phyloP scores from a whole-genome alignment of 129 eudicot genomes.

The Arctium minus region DNA sequence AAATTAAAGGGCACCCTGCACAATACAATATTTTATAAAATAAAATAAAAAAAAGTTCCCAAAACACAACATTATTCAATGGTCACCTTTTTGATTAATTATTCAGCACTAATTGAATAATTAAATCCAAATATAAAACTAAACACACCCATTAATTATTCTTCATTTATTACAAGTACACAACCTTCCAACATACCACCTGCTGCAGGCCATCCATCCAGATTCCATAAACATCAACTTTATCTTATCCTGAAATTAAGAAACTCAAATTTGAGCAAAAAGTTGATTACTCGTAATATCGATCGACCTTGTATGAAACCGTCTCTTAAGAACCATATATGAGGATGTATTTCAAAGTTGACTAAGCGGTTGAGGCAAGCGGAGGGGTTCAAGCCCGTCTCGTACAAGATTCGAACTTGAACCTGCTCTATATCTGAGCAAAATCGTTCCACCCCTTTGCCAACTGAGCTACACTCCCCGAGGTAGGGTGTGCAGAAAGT shows the following conservation, averaged over 20 bases:
- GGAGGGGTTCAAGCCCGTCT: background rate
- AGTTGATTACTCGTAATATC: background rate
- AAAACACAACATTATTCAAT: constrained; percentile 23
- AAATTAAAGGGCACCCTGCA: constrained; percentile 35
- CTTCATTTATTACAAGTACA: constrained; percentile 17
- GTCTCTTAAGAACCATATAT: background rate
- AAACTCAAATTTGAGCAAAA: background rate
- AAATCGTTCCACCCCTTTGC: background rate
- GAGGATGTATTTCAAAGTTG: background rate
- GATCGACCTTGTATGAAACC: background rate
- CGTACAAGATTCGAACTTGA: background rate
- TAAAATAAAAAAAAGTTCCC: background rate
- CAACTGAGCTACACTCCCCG: background rate
- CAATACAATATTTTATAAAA: constrained; percentile 29
- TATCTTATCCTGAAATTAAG: constrained; percentile 19
- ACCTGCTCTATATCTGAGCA: background rate
- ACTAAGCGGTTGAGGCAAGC: background rate
- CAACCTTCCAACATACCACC: constrained; percentile 24
- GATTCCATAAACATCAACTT: constrained; percentile 22
- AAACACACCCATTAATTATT: constrained; percentile 4
- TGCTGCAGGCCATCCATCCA: constrained; percentile 1
- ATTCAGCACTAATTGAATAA: constrained; percentile 24
- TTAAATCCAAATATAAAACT: background rate
- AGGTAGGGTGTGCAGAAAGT: no score
- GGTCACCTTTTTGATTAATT: constrained; percentile 18